Conservation (phyloP, 352 stramenopile genomes). For the Blastocystis sp. region DNA sequence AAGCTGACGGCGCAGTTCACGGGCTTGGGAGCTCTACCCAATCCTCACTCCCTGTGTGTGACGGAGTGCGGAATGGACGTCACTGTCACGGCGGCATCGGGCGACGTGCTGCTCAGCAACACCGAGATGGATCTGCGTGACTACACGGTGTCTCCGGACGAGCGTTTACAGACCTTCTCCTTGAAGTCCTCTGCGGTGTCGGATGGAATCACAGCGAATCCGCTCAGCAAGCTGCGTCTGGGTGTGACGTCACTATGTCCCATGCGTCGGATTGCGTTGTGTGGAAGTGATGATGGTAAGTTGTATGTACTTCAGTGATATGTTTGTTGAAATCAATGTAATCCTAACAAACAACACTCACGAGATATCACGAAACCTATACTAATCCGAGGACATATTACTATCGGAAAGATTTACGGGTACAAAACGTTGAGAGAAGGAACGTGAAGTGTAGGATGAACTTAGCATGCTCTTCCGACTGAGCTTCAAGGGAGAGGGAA, state of each 20-base stretch:
- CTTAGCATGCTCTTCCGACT: no score
- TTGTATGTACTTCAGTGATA: conserved; percentile 48
- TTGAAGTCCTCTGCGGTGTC: neutral
- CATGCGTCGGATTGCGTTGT: conserved; percentile 47
- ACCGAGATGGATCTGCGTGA: conserved; percentile 42
- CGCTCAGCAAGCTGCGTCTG: conserved; percentile 43
- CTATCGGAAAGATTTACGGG: neutral
- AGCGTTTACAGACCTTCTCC: neutral
- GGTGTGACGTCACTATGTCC: conserved; percentile 28
- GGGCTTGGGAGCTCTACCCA: neutral
- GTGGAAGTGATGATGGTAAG: conserved; percentile 42
- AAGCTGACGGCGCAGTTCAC: neutral
- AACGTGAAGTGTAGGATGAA: no score
- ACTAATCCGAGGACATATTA: neutral
- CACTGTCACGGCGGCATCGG: neutral
- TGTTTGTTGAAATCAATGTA: conserved; percentile 28
- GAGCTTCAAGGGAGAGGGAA: no score
- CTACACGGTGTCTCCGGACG: neutral
- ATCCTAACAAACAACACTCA: neutral
- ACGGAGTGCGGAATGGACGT: neutral
- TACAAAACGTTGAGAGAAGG: neutral
- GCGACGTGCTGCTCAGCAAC: neutral
- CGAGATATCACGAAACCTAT: neutral
- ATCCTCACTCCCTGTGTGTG: neutral
- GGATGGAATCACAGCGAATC: conserved; percentile 43